Percentiles rank a stretch among this genome's conserved stretches.
These are phyloP conservation scores for Talaromyces ruber DNA, from an alignment of 495 filamentous ascomycete species.

Conservation along the genomic window DNA sequence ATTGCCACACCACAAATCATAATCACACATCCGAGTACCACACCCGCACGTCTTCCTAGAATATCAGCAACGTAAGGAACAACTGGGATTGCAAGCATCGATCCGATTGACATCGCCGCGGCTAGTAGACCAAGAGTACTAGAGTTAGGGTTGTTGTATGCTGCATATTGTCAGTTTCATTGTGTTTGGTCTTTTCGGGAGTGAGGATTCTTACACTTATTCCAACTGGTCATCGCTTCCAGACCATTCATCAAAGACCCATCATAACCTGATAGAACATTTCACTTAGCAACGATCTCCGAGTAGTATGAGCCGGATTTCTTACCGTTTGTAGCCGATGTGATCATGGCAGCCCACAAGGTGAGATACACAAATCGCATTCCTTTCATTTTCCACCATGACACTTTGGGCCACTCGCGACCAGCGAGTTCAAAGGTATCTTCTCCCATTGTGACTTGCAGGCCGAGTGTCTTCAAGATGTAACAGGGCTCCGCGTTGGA, in stretches of 20 bases:
- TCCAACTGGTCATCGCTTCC: conserved; percentile 26
- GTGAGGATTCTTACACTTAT: conserved; percentile 13
- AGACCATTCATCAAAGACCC: conserved; percentile 42
- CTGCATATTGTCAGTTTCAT: conserved; percentile 7
- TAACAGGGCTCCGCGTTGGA: not conserved
- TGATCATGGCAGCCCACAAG: conserved; percentile 2
- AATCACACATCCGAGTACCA: conserved; percentile 52
- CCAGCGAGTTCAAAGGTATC: conserved; percentile 33
- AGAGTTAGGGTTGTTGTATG: conserved; percentile 38
- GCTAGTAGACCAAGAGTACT: conserved; percentile 53
- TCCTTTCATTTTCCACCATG: conserved; percentile 29
- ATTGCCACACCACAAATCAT: conserved; percentile 36
- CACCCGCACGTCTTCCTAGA: conserved; percentile 51
- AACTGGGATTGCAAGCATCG: conserved; percentile 53
- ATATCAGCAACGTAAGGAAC: conserved; percentile 56
- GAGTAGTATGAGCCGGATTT: not conserved
- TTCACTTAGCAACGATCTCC: not conserved
- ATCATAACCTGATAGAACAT: conserved; percentile 45
- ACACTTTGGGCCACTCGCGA: conserved; percentile 28
- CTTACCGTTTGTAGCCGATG: conserved; percentile 2
- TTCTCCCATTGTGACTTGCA: conserved; percentile 21
- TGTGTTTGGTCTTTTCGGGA: not conserved
- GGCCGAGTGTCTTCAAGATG: not conserved
- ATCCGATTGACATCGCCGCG: conserved; percentile 62
- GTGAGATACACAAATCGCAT: conserved; percentile 26